Evolutionary conservation across 495 filamentous ascomycete genomes (phyloP), one percentile per base, ranked within the genome.

Genomic region (Sordaria brevicollis): DNA sequence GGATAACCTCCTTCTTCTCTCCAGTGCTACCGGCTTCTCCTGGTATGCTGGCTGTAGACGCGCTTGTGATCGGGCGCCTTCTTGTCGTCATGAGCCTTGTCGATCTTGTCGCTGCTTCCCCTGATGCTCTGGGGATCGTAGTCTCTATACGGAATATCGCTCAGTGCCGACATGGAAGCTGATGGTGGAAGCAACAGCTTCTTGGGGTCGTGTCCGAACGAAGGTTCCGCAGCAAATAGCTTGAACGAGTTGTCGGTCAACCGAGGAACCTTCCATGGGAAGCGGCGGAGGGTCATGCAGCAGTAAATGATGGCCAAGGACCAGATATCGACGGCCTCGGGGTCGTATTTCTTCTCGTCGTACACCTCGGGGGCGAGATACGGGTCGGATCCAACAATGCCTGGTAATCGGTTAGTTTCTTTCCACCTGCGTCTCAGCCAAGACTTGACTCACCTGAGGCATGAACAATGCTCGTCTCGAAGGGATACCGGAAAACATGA

Each of bases 281-380:
- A 99, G 17, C 96, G 86, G 38, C 95, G 86, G 36, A 99, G 86
- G 29, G 93, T 94, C 95, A 99, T 99, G 83, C 95, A 99, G 78
- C 95, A 97, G 81, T 95, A 98, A 69, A 99, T 97, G 76, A 99
- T 98, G 31, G 95, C 95, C 43, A 99, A 84, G 25, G 95, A 99
- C 95, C 95, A 99, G 72, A 99, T 91, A 84, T 99, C 95, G 11
- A 93, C 91, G 17, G 93, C 92, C 73, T 92, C 92, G 4, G 95
- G 94, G 74, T 99, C 94, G 79, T 99, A 99, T 76, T 93, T 95
- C 73, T 91, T 87, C 76, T 94, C 89, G 69, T 97, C 93, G 77
- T 97, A 99, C 5, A 99, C 95, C 80, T 99, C 95, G 2, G 95
- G 95, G 0, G 95, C 95, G 33, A 99, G 87, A 78, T 99, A 99